phyloP scores from a whole-genome alignment of 2,329 filamentous ascomycete species.

The Exophiala alcalophila region DNA sequence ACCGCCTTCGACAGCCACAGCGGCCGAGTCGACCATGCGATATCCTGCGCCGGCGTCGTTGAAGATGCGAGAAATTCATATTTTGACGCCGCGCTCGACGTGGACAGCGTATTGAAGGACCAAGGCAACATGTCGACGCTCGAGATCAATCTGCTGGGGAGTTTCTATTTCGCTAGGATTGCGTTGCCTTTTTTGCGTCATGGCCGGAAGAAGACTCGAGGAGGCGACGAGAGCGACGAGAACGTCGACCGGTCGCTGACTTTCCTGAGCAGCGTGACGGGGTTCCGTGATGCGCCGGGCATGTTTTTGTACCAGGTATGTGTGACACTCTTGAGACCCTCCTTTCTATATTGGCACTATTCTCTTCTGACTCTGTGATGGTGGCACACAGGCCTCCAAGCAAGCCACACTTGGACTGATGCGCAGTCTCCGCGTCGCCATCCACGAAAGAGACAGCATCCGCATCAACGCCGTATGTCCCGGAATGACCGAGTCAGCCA shows the following conservation, averaged over 20 bases:
- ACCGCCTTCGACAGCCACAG: constrained; percentile 41
- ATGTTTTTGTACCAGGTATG: constrained; percentile 45
- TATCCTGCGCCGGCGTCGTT: constrained; percentile 47
- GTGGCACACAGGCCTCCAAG: constrained; percentile 44
- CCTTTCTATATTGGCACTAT: too few species aligned
- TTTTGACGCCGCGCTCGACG: constrained; percentile 45
- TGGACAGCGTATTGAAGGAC: constrained; percentile 42
- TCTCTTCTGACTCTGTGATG: too few species aligned
- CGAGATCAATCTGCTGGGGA: constrained; percentile 49
- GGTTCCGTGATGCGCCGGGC: constrained; percentile 49
- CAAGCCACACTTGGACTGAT: constrained; percentile 51
- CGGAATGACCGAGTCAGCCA: constrained; percentile 31
- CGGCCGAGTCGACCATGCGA: constrained; percentile 48
- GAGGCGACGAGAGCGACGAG: constrained; percentile 32
- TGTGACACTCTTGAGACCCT: not conserved
- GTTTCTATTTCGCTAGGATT: constrained; percentile 47
- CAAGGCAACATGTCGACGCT: constrained; percentile 38
- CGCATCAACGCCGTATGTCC: constrained; percentile 46
- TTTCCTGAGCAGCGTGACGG: constrained; percentile 46
- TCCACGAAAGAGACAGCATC: constrained; percentile 41
- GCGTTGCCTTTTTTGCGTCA: constrained; percentile 50
- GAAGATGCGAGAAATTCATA: constrained; percentile 41
- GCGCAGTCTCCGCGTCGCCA: constrained; percentile 42
- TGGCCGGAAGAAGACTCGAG: constrained; percentile 34
- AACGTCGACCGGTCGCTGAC: constrained; percentile 36